phyloP scores from a whole-genome alignment of 108 stramenopile genomes.

The Mayamaea pseudoterrestris region DNA sequence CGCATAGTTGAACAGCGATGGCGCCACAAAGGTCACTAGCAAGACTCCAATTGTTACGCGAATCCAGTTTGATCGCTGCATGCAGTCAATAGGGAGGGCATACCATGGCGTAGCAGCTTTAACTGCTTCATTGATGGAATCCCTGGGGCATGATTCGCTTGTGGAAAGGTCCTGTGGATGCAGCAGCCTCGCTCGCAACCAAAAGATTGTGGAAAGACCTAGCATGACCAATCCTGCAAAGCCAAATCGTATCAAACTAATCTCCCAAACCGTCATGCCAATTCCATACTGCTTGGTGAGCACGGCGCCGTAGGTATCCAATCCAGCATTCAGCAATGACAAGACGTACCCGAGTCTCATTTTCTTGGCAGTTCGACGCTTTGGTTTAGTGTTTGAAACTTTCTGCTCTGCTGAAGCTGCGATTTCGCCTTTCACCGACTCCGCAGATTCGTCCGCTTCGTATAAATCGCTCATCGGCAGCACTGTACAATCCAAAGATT shows the following conservation, averaged over 20 bases:
- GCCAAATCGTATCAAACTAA: slow-evolving; percentile 81
- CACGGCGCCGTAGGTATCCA: slow-evolving; percentile 63
- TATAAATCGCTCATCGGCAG: too few species aligned
- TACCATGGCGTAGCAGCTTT: slow-evolving; percentile 43
- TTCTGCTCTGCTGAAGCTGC: background rate
- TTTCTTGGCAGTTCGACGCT: background rate
- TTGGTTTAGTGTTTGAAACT: background rate
- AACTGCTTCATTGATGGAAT: too few species aligned
- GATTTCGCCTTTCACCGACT: too few species aligned
- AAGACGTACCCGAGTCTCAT: slow-evolving; percentile 34
- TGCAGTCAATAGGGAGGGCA: slow-evolving; percentile 21
- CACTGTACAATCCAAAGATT: too few species aligned
- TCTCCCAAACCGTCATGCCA: slow-evolving; percentile 66
- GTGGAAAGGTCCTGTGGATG: background rate
- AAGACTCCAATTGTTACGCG: slow-evolving; percentile 49
- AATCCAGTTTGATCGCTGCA: slow-evolving; percentile 34
- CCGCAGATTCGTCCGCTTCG: too few species aligned
- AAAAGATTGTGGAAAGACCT: slow-evolving; percentile 25
- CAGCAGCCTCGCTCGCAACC: slow-evolving; percentile 3
- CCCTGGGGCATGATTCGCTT: background rate
- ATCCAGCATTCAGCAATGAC: slow-evolving; percentile 57
- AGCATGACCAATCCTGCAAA: slow-evolving; percentile 58
- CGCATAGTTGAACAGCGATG: slow-evolving; percentile 70
- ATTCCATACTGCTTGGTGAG: slow-evolving; percentile 65
- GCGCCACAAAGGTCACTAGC: slow-evolving; percentile 68